phyloP scores from a whole-genome alignment of 2,329 filamentous ascomycete species.

The Colletotrichum sp. region DNA sequence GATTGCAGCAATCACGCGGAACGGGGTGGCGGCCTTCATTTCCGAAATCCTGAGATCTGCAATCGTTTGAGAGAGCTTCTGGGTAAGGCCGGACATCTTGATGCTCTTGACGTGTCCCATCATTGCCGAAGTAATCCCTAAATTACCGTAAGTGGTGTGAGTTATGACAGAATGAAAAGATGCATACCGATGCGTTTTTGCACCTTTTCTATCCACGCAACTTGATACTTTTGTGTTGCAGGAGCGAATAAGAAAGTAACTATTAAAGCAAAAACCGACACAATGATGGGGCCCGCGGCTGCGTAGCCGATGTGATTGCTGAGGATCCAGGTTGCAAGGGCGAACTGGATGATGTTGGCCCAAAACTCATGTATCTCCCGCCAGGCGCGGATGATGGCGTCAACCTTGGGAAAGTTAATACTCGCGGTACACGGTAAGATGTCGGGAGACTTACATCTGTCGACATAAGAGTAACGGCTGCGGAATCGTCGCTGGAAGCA shows the following conservation, averaged over 20 bases:
- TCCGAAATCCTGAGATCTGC: conserved; percentile 24
- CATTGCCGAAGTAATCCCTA: conserved; percentile 47
- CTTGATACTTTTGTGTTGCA: conserved; percentile 31
- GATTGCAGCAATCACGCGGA: conserved; percentile 37
- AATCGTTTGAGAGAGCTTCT: conserved; percentile 35
- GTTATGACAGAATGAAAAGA: not conserved
- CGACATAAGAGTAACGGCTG: conserved; percentile 31
- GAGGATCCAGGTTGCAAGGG: conserved; percentile 37
- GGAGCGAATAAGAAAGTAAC: conserved; percentile 31
- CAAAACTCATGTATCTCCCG: conserved; percentile 41
- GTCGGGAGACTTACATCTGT: conserved; percentile 30
- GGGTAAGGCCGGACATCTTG: conserved; percentile 54
- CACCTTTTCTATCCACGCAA: conserved; percentile 53
- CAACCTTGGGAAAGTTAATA: conserved; percentile 29
- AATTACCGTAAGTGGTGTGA: not conserved
- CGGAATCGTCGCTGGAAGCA: conserved; percentile 21
- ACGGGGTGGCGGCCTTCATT: conserved; percentile 26
- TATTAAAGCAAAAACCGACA: conserved; percentile 30
- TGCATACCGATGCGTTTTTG: conserved; percentile 49
- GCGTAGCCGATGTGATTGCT: conserved; percentile 38
- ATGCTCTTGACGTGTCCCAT: conserved; percentile 56
- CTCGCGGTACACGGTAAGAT: not conserved
- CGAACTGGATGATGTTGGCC: conserved; percentile 39
- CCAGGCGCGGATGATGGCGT: conserved; percentile 39
- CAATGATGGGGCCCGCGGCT: conserved; percentile 35